Base-by-base conservation (phyloP, 805 yeast species). In the Candida namnaoensis region DNA sequence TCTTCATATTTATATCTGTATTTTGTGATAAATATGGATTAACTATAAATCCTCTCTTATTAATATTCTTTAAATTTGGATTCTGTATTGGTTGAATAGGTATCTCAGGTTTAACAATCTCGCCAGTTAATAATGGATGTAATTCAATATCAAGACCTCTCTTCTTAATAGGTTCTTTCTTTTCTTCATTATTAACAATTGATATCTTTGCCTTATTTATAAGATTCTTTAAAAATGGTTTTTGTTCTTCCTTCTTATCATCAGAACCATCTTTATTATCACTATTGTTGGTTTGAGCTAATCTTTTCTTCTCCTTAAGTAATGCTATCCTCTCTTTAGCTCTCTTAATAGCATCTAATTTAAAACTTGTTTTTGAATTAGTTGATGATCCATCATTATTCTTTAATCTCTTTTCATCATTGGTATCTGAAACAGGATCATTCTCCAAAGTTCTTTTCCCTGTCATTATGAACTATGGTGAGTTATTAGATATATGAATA, bases 1-100 rank as follows among this genome's bases (percentile, higher is more conserved):
- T 41, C 13, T 35, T 40, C 19, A 5, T 12, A 30, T 30, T 30
- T 26, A 26, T 11, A 35, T 35, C 33, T 39, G 27, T 35, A 41
- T 27, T 37, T 39, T 32, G 35, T 34, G 26, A 40, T 37, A 57
- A 56, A 44, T 66, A 68, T 11, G 73, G 72, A 42, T 69, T 68
- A 33, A 56, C 48, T 9, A 38, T 34, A 42, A 42, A 47, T 14
- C 62, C 56, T 46, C 57, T 47, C 37, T 52, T 49, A 36, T 44
- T 43, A 19, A 43, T 39, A 35, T 47, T 52, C 11, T 38, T 35
- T 14, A 56, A 27, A 32, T 52, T 53, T n/a, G 60, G 59, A 41
- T 54, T 56, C 12, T 44, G 47, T 3, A 41, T 32, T 32, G 45
- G 45, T 12, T 9, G 10, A 11, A 5, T 5, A 11, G n/a, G n/a